Evolutionary conservation across 805 yeast species (phyloP).

Genomic region (Wickerhamomyces queroliae): DNA sequence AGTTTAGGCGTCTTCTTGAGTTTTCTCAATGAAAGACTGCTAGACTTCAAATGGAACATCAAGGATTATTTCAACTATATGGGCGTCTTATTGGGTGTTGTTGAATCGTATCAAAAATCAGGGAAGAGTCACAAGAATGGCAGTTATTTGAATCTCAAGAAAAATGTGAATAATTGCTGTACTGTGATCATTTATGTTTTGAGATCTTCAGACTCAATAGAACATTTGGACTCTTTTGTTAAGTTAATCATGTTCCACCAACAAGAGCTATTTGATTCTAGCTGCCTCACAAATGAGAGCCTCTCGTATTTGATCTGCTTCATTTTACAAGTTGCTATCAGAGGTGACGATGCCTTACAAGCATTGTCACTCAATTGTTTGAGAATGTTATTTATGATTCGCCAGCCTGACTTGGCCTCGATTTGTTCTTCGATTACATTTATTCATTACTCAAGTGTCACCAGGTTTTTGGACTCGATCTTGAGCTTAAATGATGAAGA

Average conservation of each 20-base stretch:
- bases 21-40: constrained; percentile 13
- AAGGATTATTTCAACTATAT: constrained; percentile 21
- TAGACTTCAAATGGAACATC: constrained; percentile 20
- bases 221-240: constrained; percentile 24
- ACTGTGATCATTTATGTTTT: constrained; percentile 13
- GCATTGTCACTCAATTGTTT: constrained; percentile 24
- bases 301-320: constrained; percentile 28
- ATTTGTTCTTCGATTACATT: constrained; percentile 23
- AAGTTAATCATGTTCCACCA: constrained; percentile 26
- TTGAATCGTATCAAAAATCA: constrained; percentile 16
- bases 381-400: constrained; percentile 27
- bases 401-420: constrained; percentile 22
- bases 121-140: constrained; percentile 13
- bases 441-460: constrained; percentile 13
- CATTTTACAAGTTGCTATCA: constrained; percentile 14
- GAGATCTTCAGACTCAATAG: constrained; percentile 13
- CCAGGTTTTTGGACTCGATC: constrained; percentile 19
- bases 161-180: constrained; percentile 6
- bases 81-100: constrained; percentile 14
- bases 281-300: constrained; percentile 27
- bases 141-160: constrained; percentile 11
- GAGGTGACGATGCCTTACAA: constrained; percentile 7
- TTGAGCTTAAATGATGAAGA: constrained; percentile 24
- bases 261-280: constrained; percentile 22
- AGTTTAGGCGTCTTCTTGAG: constrained; percentile 17